Evolutionary conservation across 202 grass and related monocot species (phyloP), one percentile per base, ranked within the genome.

Genomic region (Digitaria exilis): DNA sequence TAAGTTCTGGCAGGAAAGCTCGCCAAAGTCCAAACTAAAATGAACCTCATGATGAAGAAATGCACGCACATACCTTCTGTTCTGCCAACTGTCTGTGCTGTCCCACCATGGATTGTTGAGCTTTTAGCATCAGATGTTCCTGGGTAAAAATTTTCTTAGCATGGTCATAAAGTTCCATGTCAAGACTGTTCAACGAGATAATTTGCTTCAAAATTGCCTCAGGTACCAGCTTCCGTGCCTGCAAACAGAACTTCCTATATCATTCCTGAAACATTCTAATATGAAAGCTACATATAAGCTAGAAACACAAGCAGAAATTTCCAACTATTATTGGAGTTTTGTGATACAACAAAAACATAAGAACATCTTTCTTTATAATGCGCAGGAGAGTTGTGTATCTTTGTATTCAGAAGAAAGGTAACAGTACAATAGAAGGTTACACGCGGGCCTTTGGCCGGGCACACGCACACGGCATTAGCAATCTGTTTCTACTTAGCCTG

Each of bases 81-180:
- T 73, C 89, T 69, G 87, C 48, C 17, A 54, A 77, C 67, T 79
- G 79, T 22, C 66, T 83, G 59, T 78, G 55, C 45, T 84, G 77
- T 52, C 39, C 52, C 10, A 78, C 65, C 57, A 43, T 63, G 46
- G 61, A 35, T 69, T 84, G 77, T 35, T 82, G 86, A 21, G 19
- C 54, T 78, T 79, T 88, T 66, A 86, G 71, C 50, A 84, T 86
- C 29, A 86, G 80, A 87, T 92, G 75, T 72, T 99, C 89, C 81
- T 91, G 84, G 69, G 59, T 80, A 76, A 99, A 99, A 79, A 99
- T 94, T 58, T 80, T 87, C 85, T 94, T 87, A 69, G 93, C 96
- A 86, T 96, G 82, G 25, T 87, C 85, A 85, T 96, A 99, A 35
- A 99, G 90, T 84, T 94, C 89, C 78, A 96, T 85, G 82, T 99